A percentile compares a stretch with the other conserved stretches of the same genome.
Evolutionary conservation across 257 asterid genomes (phyloP).

Genomic region (Solanum chaucha): DNA sequence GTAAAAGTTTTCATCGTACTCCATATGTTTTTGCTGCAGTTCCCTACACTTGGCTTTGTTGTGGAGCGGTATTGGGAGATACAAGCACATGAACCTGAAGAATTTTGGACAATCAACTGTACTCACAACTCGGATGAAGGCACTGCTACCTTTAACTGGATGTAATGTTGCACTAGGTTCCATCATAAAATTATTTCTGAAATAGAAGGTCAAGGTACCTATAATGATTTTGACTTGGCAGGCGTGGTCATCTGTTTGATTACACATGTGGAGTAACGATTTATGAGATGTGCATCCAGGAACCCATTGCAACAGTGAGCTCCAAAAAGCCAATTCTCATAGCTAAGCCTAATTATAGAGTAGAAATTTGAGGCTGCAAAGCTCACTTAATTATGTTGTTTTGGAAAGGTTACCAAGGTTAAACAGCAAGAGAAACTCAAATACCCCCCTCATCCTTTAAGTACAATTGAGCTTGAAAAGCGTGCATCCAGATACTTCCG

Average conservation of each 20-base stretch:
- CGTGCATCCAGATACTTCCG: slow-evolving; percentile 95
- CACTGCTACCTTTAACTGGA: slow-evolving; percentile 76
- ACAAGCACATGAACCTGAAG: slow-evolving; percentile 95
- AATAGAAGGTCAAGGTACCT: neutral
- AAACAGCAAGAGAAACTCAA: slow-evolving; percentile 67
- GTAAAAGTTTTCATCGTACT: slow-evolving; percentile 5
- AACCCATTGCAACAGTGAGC: slow-evolving; percentile 89
- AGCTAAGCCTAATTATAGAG: neutral
- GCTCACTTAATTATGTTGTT: slow-evolving; percentile 3
- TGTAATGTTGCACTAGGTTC: slow-evolving; percentile 39
- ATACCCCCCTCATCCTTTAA: slow-evolving; percentile 91
- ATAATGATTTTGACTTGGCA: slow-evolving; percentile 27
- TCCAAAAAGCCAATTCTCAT: neutral
- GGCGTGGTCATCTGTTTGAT: slow-evolving; percentile 98
- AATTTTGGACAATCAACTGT: slow-evolving; percentile 90
- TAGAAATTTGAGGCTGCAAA: slow-evolving; percentile 4
- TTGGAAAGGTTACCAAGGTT: slow-evolving; percentile 63
- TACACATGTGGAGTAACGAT: slow-evolving; percentile 72
- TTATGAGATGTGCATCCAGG: slow-evolving; percentile 86
- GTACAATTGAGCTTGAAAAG: slow-evolving; percentile 97
- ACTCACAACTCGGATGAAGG: slow-evolving; percentile 86
- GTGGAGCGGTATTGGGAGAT: slow-evolving; percentile 98
- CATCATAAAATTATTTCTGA: neutral
- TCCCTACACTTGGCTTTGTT: slow-evolving; percentile 91
- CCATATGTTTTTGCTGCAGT: slow-evolving; percentile 35